Evolutionary conservation across 192 early-diverging fungal genomes (phyloP), one percentile per base, ranked within the genome.

Genomic region (Coemansia sp.): DNA sequence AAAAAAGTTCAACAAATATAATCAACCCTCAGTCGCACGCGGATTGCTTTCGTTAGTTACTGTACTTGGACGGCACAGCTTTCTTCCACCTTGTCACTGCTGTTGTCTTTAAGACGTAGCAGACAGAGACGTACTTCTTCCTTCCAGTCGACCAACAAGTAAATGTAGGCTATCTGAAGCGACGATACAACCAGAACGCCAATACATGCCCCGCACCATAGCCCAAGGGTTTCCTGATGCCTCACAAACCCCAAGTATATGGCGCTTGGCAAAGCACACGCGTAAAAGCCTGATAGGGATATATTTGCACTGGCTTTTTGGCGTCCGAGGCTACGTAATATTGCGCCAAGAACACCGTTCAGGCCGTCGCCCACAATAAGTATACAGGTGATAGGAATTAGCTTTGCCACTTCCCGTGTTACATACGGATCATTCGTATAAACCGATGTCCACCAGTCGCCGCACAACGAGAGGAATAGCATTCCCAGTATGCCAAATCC

Each of bases 341-440:
- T 71, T 8, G 85, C 85, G 18, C 86, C 82, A n/a, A 83, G 69
- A 8, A 88, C 80, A 33, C 77, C 84, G n/a, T 87, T 85, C 0
- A 88, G 60, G n/a, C 84, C 86, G 57, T 91, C 89, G n/a, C 64
- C 44, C 11, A 73, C 44, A 39, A 92, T 85, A 64, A 88, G 90
- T 14, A 89, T 11, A 4, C 92, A 92, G 14, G 84, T 89, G 24
- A 94, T 63, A 0, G 93, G 92, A 62, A 96, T 64, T 9, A 95
- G 79, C 43, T 64, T 75, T 0, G 92, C 87, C 0, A 93, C 89
- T 2, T 93, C 83, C 2, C 49, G 64, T 43, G 89, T 80, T 14
- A 98, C 92, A 0, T 86, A 86, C 0, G 77, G 68, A 61, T 95
- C 91, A 21, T 75, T 64, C 6, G 89, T 91, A 61, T 90, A 91